Evolutionary conservation across 345 rosid genomes (phyloP).

Genomic region (Citrus inodora): DNA sequence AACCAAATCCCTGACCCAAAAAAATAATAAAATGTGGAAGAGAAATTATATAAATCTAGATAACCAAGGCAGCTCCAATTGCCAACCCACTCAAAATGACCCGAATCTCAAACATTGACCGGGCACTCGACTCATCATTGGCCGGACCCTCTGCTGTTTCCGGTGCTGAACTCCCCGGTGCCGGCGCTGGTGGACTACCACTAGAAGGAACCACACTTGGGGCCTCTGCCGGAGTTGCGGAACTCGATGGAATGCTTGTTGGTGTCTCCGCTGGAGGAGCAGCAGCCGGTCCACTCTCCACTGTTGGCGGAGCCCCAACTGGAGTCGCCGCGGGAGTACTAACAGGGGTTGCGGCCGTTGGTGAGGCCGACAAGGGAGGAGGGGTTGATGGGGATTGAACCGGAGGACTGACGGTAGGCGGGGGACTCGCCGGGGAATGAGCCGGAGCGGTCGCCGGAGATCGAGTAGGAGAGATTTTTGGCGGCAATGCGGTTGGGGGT

Average conservation of each 20-base stretch:
- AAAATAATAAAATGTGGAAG: neutral
- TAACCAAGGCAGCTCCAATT: conserved; percentile 21
- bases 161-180: conserved; percentile 31
- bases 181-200: conserved; percentile 31
- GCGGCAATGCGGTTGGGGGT: conserved; percentile 18
- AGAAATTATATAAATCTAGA: conserved; percentile 8
- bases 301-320: conserved; percentile 19
- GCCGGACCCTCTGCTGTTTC: conserved; percentile 28
- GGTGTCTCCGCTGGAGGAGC: conserved; percentile 31
- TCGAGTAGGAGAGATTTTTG: conserved; percentile 8
- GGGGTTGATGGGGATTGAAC: conserved; percentile 21
- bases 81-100: conserved; percentile 23
- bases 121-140: conserved; percentile 41
- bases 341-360: conserved; percentile 24
- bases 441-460: neutral
- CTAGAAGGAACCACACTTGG: conserved; percentile 55
- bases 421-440: neutral
- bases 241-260: conserved; percentile 41
- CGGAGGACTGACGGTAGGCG: conserved; percentile 12
- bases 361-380: conserved; percentile 19
- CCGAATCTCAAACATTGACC: conserved; percentile 20
- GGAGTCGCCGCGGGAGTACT: conserved; percentile 28
- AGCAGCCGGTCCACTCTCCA: conserved; percentile 29
- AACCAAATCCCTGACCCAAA: neutral
- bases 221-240: conserved; percentile 40